A percentile compares a stretch with the other conserved stretches of the same genome.
Evolutionary conservation across 2,329 filamentous ascomycete genomes (phyloP).

Genomic region (Penicillium sp.): DNA sequence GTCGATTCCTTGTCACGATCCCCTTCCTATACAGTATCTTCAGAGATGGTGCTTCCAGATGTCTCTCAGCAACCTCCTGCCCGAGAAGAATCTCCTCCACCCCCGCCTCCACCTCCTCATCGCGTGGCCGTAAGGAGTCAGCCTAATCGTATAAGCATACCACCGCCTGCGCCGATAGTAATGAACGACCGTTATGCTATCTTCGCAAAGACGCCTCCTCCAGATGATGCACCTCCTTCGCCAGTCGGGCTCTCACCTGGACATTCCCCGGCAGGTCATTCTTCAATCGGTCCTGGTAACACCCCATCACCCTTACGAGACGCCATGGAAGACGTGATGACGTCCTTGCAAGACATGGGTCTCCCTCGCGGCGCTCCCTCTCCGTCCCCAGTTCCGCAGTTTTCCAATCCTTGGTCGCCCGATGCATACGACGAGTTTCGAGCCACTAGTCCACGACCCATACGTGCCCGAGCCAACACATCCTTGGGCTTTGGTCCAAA

Average conservation of each 20-base stretch:
- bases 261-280: constrained; percentile 11
- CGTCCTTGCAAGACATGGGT: constrained; percentile 83
- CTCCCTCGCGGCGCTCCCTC: constrained; percentile 52
- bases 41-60: constrained; percentile 20
- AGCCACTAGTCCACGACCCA: constrained; percentile 29
- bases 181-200: constrained; percentile 40
- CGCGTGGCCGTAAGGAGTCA: constrained; percentile 51
- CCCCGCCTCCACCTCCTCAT: constrained; percentile 79
- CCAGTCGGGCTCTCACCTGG: constrained; percentile 5
- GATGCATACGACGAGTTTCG: constrained; percentile 68
- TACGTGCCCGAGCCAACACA: constrained; percentile 60
- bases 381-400: constrained; percentile 53
- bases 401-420: constrained; percentile 74
- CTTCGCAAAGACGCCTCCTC: constrained; percentile 46
- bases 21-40: constrained; percentile 17
- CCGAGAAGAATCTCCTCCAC: constrained; percentile 64
- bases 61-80: constrained; percentile 28
- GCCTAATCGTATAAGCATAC: constrained; percentile 21
- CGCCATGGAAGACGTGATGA: constrained; percentile 98
- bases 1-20: constrained; percentile 9
- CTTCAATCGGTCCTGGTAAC: constrained; percentile 43
- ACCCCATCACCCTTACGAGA: constrained; percentile 90
- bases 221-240: constrained; percentile 21
- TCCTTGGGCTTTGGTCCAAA: constrained; percentile 65
- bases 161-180: constrained; percentile 27